These are phyloP conservation scores for Aspergillus aculeatus DNA, from an alignment of 2,329 filamentous ascomycete species.

Conservation along the genomic window DNA sequence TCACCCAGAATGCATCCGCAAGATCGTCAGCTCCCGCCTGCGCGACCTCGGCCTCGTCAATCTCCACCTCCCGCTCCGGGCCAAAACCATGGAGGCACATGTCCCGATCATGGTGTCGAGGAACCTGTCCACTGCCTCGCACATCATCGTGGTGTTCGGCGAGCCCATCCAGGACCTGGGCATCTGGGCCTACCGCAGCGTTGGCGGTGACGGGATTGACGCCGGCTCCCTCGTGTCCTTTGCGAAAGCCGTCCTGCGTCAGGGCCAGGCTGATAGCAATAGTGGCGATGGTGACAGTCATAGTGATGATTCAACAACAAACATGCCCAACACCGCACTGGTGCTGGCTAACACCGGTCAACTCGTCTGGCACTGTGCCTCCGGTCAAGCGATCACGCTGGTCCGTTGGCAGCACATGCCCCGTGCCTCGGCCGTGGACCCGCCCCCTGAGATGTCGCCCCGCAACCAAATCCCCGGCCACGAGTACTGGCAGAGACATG, in stretches of 20 bases:
- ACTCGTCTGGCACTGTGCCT: conserved; percentile 70
- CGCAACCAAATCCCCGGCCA: conserved; percentile 66
- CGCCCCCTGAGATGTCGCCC: conserved; percentile 49
- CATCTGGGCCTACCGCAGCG: conserved; percentile 67
- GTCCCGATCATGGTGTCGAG: conserved; percentile 67
- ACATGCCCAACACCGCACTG: conserved; percentile 45
- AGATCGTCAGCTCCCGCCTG: conserved; percentile 63
- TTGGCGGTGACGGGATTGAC: conserved; percentile 64
- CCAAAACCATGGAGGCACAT: conserved; percentile 53
- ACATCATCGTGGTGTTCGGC: conserved; percentile 72
- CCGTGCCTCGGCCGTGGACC: conserved; percentile 62
- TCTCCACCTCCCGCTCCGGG: conserved; percentile 61
- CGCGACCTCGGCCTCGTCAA: conserved; percentile 58
- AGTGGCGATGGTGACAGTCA: no score
- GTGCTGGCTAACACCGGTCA: conserved; percentile 78
- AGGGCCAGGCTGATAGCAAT: not conserved
- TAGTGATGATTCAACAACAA: not conserved
- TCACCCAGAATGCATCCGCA: conserved; percentile 52
- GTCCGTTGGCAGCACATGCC: conserved; percentile 59
- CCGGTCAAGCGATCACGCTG: conserved; percentile 59
- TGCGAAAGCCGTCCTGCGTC: conserved; percentile 48
- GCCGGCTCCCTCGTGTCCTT: conserved; percentile 69
- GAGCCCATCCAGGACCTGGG: conserved; percentile 71
- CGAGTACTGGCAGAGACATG: conserved; percentile 57
- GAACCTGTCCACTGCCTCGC: conserved; percentile 56